Conservation (phyloP, 345 rosid genomes). For the Eucalyptus pauciflora region DNA sequence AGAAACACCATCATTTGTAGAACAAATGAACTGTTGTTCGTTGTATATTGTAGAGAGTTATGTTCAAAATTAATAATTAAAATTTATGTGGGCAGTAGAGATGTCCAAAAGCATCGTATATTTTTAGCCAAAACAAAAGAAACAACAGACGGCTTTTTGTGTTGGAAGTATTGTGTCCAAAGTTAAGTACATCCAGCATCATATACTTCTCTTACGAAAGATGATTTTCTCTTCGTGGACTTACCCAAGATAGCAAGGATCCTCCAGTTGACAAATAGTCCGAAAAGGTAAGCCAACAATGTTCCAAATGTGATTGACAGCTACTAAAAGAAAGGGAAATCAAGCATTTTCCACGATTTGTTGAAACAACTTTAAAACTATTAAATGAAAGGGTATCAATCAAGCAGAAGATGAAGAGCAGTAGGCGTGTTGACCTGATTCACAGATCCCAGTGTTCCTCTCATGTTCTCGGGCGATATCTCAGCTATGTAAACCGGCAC, state of each 20-base stretch:
- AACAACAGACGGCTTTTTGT: not conserved
- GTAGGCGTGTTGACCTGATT: constrained; percentile 34
- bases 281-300: constrained; percentile 57
- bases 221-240: not conserved
- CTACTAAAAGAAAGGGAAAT: constrained; percentile 13
- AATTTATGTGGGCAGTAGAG: not conserved
- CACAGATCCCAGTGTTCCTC: constrained; percentile 64
- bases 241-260: constrained; percentile 61
- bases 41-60: not conserved
- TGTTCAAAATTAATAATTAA: not conserved
- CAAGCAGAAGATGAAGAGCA: not conserved
- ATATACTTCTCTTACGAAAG: not conserved
- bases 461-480: constrained; percentile 65
- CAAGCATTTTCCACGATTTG: not conserved
- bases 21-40: not conserved
- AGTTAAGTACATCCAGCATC: not conserved
- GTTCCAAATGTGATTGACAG: constrained; percentile 60
- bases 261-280: constrained; percentile 57
- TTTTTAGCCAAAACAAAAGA: not conserved
- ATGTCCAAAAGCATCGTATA: not conserved
- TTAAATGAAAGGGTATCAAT: not conserved
- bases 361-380: not conserved
- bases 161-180: not conserved
- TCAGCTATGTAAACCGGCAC: constrained; percentile 78
- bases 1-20: not conserved